Percentiles rank a stretch among this genome's conserved stretches.
phyloP scores from a whole-genome alignment of 805 yeast species.

The Lipomyces orientalis region DNA sequence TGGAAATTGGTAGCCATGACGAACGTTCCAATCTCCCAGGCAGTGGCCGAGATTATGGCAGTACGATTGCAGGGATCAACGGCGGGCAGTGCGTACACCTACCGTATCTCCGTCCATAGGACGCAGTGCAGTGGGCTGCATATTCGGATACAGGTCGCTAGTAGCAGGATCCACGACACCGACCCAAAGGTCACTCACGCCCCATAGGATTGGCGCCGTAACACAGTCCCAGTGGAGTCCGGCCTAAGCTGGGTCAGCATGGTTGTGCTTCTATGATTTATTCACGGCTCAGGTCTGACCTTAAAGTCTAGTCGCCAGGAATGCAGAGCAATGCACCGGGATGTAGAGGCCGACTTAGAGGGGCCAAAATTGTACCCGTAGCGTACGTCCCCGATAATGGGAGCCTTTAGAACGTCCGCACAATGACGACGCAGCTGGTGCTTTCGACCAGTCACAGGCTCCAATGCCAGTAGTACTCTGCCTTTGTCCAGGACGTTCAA shows the following conservation, averaged over 20 bases:
- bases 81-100: too few species aligned
- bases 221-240: constrained; percentile 14
- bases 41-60: not conserved
- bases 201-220: constrained; percentile 18
- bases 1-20: too few species aligned
- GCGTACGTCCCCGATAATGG: constrained; percentile 27
- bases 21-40: too few species aligned
- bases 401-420: constrained; percentile 31
- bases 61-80: not conserved
- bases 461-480: constrained; percentile 17
- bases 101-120: not conserved
- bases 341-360: not conserved
- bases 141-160: not conserved
- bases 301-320: constrained; percentile 27
- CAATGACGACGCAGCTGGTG: constrained; percentile 36
- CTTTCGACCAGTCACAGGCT: constrained; percentile 33
- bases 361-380: constrained; percentile 14
- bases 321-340: constrained; percentile 30
- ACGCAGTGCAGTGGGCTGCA: not conserved
- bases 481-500: constrained; percentile 3
- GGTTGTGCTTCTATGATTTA: not conserved
- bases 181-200: constrained; percentile 2
- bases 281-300: constrained; percentile 9
- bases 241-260: not conserved
- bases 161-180: constrained; percentile 7